phyloP scores from a whole-genome alignment of 371 early-diverging fungal genomes.

The Mortierella sp. region DNA sequence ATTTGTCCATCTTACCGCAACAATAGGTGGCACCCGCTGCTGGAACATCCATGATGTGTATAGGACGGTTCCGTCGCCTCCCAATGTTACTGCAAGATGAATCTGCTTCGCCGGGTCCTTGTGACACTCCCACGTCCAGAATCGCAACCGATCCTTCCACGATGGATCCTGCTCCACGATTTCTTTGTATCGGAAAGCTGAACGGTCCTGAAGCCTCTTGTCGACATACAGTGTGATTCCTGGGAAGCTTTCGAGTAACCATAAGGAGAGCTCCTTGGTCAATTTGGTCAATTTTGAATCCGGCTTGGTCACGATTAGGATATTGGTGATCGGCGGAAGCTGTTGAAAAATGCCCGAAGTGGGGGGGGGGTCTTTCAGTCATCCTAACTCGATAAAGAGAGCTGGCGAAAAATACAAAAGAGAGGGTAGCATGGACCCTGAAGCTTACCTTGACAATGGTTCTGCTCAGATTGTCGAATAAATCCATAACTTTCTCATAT shows the following conservation, averaged over 20 bases:
- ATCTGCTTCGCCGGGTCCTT: conserved; percentile 52
- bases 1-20: conserved; percentile 67
- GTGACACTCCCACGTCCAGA: conserved; percentile 68
- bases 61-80: conserved; percentile 90
- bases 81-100: conserved; percentile 64
- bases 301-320: conserved; percentile 90
- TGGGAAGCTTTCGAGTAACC: conserved; percentile 66
- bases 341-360: background rate
- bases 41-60: conserved; percentile 92
- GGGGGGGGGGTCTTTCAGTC: too few relatives aligned
- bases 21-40: conserved; percentile 83
- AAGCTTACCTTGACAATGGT: conserved; percentile 37
- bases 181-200: conserved; percentile 56
- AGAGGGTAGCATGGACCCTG: too few relatives aligned
- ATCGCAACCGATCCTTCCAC: conserved; percentile 54
- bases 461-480: conserved; percentile 31
- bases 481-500: conserved; percentile 50
- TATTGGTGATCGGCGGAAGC: conserved; percentile 46
- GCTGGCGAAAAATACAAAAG: too few relatives aligned
- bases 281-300: conserved; percentile 78
- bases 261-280: conserved; percentile 85
- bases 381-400: too few relatives aligned
- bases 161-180: conserved; percentile 49
- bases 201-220: conserved; percentile 53
- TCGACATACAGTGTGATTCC: conserved; percentile 60